These are phyloP conservation scores for Bryopsis sp. DNA, from an alignment of 139 green algal genomes.

Conservation along the genomic window DNA sequence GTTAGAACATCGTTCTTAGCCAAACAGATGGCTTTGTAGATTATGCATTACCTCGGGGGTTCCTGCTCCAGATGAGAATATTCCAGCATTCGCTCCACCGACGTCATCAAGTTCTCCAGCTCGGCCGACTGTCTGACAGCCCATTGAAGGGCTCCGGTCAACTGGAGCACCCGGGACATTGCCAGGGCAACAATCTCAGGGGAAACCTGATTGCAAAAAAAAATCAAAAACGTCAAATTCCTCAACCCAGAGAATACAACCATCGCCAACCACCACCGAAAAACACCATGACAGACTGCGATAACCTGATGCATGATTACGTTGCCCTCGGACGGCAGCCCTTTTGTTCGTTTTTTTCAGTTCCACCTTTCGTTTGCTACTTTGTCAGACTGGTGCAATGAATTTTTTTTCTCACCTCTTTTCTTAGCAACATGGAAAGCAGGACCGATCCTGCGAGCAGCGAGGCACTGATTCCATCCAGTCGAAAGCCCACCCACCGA, in stretches of 20 bases:
- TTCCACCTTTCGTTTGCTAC: neutral
- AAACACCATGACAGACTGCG: no score
- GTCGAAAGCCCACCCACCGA: slow-evolving; percentile 57
- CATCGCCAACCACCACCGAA: no score
- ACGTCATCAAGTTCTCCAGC: slow-evolving; percentile 78
- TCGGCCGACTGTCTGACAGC: slow-evolving; percentile 37
- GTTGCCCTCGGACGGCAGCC: neutral
- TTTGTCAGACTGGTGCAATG: neutral
- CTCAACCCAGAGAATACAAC: no score
- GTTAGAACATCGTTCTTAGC: no score
- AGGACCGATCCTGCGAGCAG: slow-evolving; percentile 33
- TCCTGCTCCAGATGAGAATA: slow-evolving; percentile 66
- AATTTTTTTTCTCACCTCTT: slow-evolving; percentile 19
- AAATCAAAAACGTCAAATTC: no score
- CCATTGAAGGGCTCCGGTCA: slow-evolving; percentile 45
- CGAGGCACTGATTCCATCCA: slow-evolving; percentile 56
- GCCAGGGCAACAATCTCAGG: slow-evolving; percentile 6
- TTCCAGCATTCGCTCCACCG: slow-evolving; percentile 69
- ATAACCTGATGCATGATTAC: no score
- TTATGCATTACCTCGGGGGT: slow-evolving; percentile 24
- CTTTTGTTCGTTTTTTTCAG: neutral
- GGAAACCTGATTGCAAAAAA: slow-evolving; percentile 3
- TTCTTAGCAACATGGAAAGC: neutral
- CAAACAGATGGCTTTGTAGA: no score
- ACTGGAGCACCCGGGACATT: neutral